Evolutionary conservation across 1,139 yeast genomes (phyloP), one percentile per base, ranked within the genome.

Genomic region (Scheffersomyces parashehatae): DNA sequence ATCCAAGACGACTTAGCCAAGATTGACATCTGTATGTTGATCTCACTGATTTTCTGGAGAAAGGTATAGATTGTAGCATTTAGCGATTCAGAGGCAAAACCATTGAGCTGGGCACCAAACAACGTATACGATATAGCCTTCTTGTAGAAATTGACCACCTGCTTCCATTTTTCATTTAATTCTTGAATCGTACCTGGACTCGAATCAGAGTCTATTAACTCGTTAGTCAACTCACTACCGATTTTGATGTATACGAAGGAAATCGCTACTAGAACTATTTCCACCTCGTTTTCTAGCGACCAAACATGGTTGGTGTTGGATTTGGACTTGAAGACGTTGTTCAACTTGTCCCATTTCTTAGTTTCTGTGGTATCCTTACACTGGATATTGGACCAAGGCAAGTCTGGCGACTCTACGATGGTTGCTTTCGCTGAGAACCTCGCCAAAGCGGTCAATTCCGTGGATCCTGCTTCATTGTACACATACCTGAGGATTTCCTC

Each of bases 1-100:
- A 65, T 44, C 76, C 77, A 71, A 3, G 73, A 65, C 15, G 67
- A 68, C 48, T 72, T 74, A 20, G 70, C 62, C 30, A 74, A 55
- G 6, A 70, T 68, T 1, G 76, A 65, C 66, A 73, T 64, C 49
- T 74, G 79, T 32, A 68, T 64, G 39, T 70, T 62, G 6, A 69
- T 55, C 35, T 60, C 59, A 37, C 63, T 56, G 1, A 70, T 54
- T 40, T 66, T 68, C 15, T 53, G 56, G 3, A 71, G 41, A 29
- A 70, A 56, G 4, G 55, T 44, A 41, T 56, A 62, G 5, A 62
- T 38, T n/a, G 51, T 20, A 5, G 41, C 45, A 14, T 38, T 36
- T 11, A 29, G 31, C 2, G 6, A 34, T 16, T 16, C 20, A 14
- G 28, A 20, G n/a, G 9, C 51, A 12, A 13, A 12, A 13, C 24